These are phyloP conservation scores for Oehlia diaphana DNA, from an alignment of 192 early-diverging fungal genomes.

Conservation along the genomic window DNA sequence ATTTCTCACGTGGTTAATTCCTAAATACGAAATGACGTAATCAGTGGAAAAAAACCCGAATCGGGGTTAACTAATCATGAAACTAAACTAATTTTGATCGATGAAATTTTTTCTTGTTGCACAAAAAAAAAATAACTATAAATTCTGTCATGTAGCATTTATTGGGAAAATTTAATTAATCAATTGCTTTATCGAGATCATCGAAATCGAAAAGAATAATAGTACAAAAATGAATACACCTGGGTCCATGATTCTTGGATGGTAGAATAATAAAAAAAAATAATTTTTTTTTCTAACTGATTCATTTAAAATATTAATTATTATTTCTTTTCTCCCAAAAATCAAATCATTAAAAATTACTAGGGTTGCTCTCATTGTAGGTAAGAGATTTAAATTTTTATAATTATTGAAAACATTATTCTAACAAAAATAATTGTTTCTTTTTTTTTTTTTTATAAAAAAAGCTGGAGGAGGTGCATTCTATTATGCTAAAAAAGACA, in stretches of 20 bases:
- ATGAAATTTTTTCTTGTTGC: no score
- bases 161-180: no score
- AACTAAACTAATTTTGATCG: no score
- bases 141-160: no score
- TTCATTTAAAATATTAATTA: not conserved
- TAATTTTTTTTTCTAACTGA: not conserved
- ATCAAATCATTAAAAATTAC: not conserved
- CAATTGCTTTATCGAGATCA: no score
- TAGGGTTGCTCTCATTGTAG: slow-evolving; percentile 13
- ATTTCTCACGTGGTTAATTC: no score
- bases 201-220: not conserved
- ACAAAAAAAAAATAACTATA: no score
- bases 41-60: no score
- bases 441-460: not conserved
- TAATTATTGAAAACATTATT: not conserved
- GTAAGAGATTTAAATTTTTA: not conserved
- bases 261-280: not conserved
- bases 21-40: no score
- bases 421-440: not conserved
- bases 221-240: slow-evolving; percentile 24
- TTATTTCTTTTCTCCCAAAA: not conserved
- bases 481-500: slow-evolving; percentile 29
- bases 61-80: no score
- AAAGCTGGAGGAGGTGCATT: slow-evolving; percentile 28
- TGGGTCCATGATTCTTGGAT: slow-evolving; percentile 15